These are phyloP conservation scores for Lagenidium giganteum DNA, from an alignment of 352 stramenopile species.

Conservation along the genomic window DNA sequence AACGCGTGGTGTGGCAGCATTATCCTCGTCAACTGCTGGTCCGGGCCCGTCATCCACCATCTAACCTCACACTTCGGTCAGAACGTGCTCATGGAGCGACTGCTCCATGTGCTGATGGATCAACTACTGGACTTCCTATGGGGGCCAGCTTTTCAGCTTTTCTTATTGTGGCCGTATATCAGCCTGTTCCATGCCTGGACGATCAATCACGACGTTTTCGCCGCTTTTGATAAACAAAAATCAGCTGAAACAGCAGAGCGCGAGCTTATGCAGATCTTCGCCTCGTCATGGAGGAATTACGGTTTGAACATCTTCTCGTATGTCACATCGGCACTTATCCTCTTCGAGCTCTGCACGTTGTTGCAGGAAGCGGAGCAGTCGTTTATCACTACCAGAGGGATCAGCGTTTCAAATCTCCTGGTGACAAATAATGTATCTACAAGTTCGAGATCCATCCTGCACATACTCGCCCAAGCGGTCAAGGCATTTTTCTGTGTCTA, in stretches of 20 bases:
- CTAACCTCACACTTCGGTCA: background rate
- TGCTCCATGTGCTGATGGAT: slow-evolving; percentile 13
- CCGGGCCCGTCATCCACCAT: background rate
- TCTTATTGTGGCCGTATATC: slow-evolving; percentile 14
- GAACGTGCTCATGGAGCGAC: background rate
- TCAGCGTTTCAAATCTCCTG: no score
- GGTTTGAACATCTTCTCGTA: slow-evolving; percentile 16
- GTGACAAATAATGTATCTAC: no score
- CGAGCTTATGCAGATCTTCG: slow-evolving; percentile 15
- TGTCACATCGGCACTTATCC: slow-evolving; percentile 1
- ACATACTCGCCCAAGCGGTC: no score
- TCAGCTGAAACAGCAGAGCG: slow-evolving; percentile 4
- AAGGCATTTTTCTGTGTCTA: slow-evolving; percentile 3
- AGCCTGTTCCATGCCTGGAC: slow-evolving; percentile 1
- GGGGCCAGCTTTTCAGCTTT: slow-evolving; percentile 10
- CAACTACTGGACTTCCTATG: slow-evolving; percentile 20
- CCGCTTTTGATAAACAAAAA: no score
- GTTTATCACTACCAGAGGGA: no score
- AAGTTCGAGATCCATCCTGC: no score
- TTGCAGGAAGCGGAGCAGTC: no score
- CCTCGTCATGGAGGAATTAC: slow-evolving; percentile 13
- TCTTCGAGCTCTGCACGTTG: slow-evolving; percentile 6
- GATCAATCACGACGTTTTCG: no score
- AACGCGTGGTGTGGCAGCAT: slow-evolving; percentile 9
- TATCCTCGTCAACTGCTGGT: slow-evolving; percentile 11